phyloP scores from a whole-genome alignment of 2,329 filamentous ascomycete genomes.

The Fusarium subtropicale region DNA sequence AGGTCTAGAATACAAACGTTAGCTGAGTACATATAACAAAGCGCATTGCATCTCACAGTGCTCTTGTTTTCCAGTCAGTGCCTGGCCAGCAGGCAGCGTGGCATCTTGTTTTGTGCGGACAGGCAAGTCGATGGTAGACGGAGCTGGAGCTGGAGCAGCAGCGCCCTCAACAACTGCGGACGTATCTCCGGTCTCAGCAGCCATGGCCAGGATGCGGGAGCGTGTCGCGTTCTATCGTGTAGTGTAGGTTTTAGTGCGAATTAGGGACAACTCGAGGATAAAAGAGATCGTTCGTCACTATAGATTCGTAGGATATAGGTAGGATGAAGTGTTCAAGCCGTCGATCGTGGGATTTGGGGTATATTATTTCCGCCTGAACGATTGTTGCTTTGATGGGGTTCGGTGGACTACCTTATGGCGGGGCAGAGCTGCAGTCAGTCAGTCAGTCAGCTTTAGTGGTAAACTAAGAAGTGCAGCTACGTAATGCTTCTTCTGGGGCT shows the following conservation, averaged over 20 bases:
- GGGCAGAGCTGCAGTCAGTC: constrained; percentile 41
- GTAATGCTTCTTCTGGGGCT: constrained; percentile 21
- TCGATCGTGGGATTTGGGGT: constrained; percentile 17
- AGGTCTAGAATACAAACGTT: constrained; percentile 67
- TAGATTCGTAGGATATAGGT: constrained; percentile 25
- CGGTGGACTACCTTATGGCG: constrained; percentile 26
- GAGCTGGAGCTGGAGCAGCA: constrained; percentile 28
- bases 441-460: constrained; percentile 22
- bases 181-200: constrained; percentile 44
- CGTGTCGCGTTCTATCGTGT: constrained; percentile 13
- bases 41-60: constrained; percentile 74
- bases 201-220: constrained; percentile 44
- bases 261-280: constrained; percentile 1
- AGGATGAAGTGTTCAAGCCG: constrained; percentile 8
- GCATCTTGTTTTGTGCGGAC: constrained; percentile 48
- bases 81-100: constrained; percentile 57
- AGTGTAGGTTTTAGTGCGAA: neutral
- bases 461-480: constrained; percentile 27
- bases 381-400: constrained; percentile 16
- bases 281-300: constrained; percentile 5
- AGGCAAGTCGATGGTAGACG: constrained; percentile 45
- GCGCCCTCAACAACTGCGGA: constrained; percentile 39
- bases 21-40: constrained; percentile 11
- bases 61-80: constrained; percentile 94
- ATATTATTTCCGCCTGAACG: constrained; percentile 19